phyloP scores from a whole-genome alignment of 2,329 filamentous ascomycete species.

The Graphilbum fragrans region DNA sequence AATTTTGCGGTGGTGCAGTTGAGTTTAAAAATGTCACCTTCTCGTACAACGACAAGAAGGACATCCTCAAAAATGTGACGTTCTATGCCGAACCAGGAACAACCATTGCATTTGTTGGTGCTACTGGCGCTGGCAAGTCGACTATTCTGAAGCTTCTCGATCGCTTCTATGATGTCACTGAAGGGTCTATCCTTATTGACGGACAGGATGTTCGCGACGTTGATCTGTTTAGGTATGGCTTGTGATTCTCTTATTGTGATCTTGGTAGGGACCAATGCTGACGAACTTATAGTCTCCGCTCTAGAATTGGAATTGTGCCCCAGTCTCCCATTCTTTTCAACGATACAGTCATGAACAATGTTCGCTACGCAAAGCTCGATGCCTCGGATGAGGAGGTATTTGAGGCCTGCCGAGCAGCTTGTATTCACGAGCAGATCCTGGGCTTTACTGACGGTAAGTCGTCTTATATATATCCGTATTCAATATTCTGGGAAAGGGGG shows the following conservation, averaged over 20 bases:
- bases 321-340: constrained; percentile 45
- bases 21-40: constrained; percentile 44
- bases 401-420: constrained; percentile 41
- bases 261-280: background rate
- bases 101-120: constrained; percentile 47
- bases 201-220: constrained; percentile 44
- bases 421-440: constrained; percentile 46
- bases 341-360: constrained; percentile 46
- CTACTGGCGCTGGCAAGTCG: constrained; percentile 47
- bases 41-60: constrained; percentile 46
- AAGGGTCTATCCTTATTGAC: constrained; percentile 41
- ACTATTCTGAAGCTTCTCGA: constrained; percentile 46
- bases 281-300: constrained; percentile 24
- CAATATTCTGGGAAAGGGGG: too few species aligned
- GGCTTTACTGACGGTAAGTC: constrained; percentile 35
- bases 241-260: background rate
- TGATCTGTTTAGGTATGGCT: constrained; percentile 30
- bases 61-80: constrained; percentile 41
- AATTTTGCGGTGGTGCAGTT: constrained; percentile 39
- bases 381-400: constrained; percentile 43
- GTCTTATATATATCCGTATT: background rate
- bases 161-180: constrained; percentile 44
- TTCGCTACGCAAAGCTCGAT: constrained; percentile 41
- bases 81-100: constrained; percentile 38
- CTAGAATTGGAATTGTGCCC: constrained; percentile 42